These are phyloP conservation scores for Trametes polyzona DNA, from an alignment of 1,284 basidiomycete genomes.

Conservation along the genomic window DNA sequence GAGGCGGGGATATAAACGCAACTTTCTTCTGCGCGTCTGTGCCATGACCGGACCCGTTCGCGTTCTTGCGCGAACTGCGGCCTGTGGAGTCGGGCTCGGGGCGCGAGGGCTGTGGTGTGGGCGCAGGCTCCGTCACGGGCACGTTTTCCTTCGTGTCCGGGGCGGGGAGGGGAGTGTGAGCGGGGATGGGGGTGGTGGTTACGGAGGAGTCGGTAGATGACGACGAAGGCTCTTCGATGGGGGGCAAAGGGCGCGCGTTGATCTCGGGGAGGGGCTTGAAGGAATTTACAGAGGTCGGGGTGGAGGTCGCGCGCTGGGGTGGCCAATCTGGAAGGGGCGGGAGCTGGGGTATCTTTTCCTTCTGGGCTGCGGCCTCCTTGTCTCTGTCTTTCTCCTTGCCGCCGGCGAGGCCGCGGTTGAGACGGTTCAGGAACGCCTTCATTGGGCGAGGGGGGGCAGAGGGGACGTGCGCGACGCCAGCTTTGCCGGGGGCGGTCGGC, in stretches of 20 bases:
- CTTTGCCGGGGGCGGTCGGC: conserved; percentile 13
- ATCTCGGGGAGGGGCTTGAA: conserved; percentile 75
- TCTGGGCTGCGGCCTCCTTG: conserved; percentile 44
- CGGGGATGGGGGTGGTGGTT: conserved; percentile 39
- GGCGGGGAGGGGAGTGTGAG: conserved; percentile 27
- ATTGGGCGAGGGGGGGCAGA: conserved; percentile 43
- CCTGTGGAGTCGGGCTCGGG: conserved; percentile 50
- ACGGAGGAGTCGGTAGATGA: conserved; percentile 37
- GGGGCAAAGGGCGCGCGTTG: conserved; percentile 52
- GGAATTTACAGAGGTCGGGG: conserved; percentile 52
- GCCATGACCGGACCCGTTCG: conserved; percentile 43
- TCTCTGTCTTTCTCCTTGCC: conserved; percentile 61
- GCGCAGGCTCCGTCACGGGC: conserved; percentile 38
- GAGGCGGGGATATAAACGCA: conserved; percentile 80
- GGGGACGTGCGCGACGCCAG: conserved; percentile 22
- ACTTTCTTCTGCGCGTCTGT: conserved; percentile 77
- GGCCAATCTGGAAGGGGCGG: conserved; percentile 61
- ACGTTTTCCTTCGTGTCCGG: conserved; percentile 32
- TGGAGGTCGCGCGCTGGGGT: conserved; percentile 47
- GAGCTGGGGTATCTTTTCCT: conserved; percentile 70
- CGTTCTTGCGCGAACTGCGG: conserved; percentile 56
- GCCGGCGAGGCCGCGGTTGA: conserved; percentile 66
- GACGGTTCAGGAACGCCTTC: conserved; percentile 79
- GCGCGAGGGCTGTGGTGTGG: conserved; percentile 34
- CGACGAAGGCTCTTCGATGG: conserved; percentile 45